Evolutionary conservation across 306 rosid species (phyloP), one percentile per base, ranked within the genome.

Genomic region (Medicago lupulina): DNA sequence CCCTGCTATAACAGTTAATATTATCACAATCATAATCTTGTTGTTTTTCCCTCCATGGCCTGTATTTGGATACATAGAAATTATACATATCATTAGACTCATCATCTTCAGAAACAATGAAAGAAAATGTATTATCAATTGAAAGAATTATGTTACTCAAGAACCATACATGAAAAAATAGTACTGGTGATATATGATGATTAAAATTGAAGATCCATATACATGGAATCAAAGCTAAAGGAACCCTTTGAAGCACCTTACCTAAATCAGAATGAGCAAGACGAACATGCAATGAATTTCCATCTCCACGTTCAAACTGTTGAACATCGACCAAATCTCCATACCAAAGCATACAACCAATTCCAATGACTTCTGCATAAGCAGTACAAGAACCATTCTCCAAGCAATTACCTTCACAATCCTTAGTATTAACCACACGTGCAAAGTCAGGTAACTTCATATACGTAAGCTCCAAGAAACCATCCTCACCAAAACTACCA

Each of bases 361-460:
- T 82, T 60, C 92, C 96, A 44, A 11, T 1, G 28, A 83, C 90
- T 11, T 59, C 11, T 2, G 97, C 85, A 82, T 83, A 91, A 0
- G 97, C 97, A 71, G 79, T 74, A 41, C 98, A 93, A 47, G 88
- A 69, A 78, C 53, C 81, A 69, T 67, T 75, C 23, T 11, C 71
- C 62, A 74, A 61, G 74, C 98, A 93, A 15, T 2, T 40, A 2
- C 61, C 78, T 79, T 74, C 4, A 77, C 98, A 93, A n/a, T 41
- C 59, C 2, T 47, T 67, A 21, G 7, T 17, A 23, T 9, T 5
- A 31, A 66, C 50, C 50, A 73, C 40, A 72, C 66, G 79, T 2
- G 90, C 91, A 11, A 88, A 93, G 58, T 93, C 98, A 0, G 98
- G 98, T 85, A 91, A 57, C 86, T 88, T 93, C 80, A 82, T 78